Conservation (phyloP, 768 basidiomycete species). For the Obba rivulosa region DNA sequence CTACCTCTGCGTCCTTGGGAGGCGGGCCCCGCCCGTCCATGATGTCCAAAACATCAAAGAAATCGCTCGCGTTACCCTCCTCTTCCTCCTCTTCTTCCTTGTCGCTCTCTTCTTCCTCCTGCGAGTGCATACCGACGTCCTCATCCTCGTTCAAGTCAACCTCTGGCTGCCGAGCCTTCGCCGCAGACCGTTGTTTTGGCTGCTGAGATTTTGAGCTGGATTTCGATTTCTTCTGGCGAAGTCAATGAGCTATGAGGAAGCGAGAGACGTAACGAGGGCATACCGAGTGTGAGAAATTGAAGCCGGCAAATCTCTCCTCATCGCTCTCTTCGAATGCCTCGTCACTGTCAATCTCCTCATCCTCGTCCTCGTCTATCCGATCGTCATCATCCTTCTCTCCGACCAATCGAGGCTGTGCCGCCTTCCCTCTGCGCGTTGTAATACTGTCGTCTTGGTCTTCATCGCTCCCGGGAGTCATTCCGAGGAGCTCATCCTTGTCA, state of each 20-base stretch:
- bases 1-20: conserved; percentile 28
- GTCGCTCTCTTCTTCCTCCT: conserved; percentile 37
- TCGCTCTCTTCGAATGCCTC: conserved; percentile 80
- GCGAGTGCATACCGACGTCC: conserved; percentile 32
- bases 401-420: conserved; percentile 39
- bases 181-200: conserved; percentile 17
- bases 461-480: conserved; percentile 34
- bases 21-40: conserved; percentile 56
- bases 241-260: not conserved
- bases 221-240: conserved; percentile 16
- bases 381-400: conserved; percentile 67
- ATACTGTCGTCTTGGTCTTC: conserved; percentile 9
- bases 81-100: conserved; percentile 30
- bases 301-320: conserved; percentile 71
- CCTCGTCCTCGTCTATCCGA: conserved; percentile 48
- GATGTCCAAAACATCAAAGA: conserved; percentile 61
- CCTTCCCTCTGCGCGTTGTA: conserved; percentile 11
- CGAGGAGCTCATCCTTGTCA: conserved; percentile 47
- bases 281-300: conserved; percentile 38
- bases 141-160: conserved; percentile 64
- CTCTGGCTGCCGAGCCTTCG: conserved; percentile 31
- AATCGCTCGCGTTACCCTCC: conserved; percentile 43
- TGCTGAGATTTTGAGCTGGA: conserved; percentile 21
- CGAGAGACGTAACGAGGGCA: not conserved
- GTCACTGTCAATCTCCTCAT: conserved; percentile 85